These are phyloP conservation scores for Aspergillus sojae DNA, from an alignment of 2,329 filamentous ascomycete genomes.

Conservation along the genomic window DNA sequence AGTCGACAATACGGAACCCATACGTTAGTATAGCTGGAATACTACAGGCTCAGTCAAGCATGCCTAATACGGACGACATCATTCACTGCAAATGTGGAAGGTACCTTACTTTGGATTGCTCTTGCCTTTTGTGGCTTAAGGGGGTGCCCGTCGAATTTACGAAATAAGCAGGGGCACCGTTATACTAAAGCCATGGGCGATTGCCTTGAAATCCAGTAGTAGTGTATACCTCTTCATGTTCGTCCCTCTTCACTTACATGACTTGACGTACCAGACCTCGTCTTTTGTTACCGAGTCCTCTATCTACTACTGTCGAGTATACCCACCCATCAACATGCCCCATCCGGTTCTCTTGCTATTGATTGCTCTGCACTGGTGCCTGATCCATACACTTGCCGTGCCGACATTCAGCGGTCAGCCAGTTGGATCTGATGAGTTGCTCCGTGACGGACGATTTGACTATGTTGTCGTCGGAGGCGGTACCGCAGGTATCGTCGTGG, in stretches of 20 bases:
- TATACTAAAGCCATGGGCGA: fast-evolving
- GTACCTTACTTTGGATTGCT: no score
- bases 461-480: slow-evolving; percentile 35
- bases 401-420: neutral
- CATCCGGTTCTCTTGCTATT: neutral
- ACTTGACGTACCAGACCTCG: neutral
- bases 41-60: neutral
- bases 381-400: neutral
- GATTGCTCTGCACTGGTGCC: neutral
- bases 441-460: slow-evolving; percentile 19
- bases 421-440: neutral
- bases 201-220: neutral
- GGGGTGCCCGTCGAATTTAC: neutral
- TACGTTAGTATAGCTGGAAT: neutral
- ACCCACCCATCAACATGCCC: neutral
- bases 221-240: neutral
- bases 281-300: neutral
- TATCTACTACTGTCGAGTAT: neutral
- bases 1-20: no score
- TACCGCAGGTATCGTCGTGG: slow-evolving; percentile 29
- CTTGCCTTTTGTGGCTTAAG: no score
- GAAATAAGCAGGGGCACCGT: neutral
- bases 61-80: neutral
- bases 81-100: neutral
- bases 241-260: neutral